A percentile compares a stretch with the other conserved stretches of the same genome.
Evolutionary conservation across 352 stramenopile species (phyloP).

Genomic region (Peronosclerospora sorghi): DNA sequence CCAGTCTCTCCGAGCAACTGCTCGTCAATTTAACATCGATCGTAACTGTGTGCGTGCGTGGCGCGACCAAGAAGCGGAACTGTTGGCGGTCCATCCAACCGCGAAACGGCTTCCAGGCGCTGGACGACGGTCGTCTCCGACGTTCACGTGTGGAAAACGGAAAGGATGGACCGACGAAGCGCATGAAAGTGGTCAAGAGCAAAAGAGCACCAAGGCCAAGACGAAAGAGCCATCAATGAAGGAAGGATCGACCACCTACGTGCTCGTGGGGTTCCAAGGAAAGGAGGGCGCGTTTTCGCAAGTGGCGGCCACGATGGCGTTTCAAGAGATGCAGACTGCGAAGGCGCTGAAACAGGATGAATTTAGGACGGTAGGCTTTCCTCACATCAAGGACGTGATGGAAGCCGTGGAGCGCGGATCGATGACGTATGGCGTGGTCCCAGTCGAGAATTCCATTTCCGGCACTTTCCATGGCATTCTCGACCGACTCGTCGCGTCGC

Average conservation of each 20-base stretch:
- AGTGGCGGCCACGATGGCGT: conserved; percentile 38
- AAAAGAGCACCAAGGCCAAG: conserved; percentile 1
- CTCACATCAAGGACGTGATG: conserved; percentile 44
- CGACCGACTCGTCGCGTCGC: conserved; percentile 45
- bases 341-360: conserved; percentile 30
- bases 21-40: conserved; percentile 55
- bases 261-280: conserved; percentile 59
- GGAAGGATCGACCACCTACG: conserved; percentile 11
- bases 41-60: conserved; percentile 65
- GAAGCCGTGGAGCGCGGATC: conserved; percentile 44
- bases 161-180: neutral
- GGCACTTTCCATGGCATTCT: conserved; percentile 66
- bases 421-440: conserved; percentile 49
- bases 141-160: conserved; percentile 1
- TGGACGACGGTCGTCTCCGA: conserved; percentile 23
- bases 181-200: conserved; percentile 1
- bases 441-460: conserved; percentile 63
- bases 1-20: conserved; percentile 42
- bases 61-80: conserved; percentile 48
- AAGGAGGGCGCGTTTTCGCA: conserved; percentile 67
- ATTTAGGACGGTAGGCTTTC: conserved; percentile 53
- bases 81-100: conserved; percentile 37
- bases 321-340: conserved; percentile 44
- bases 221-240: neutral
- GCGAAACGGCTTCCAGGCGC: conserved; percentile 51